phyloP scores from a whole-genome alignment of 2,329 filamentous ascomycete genomes.

The Lachnellula cervina region DNA sequence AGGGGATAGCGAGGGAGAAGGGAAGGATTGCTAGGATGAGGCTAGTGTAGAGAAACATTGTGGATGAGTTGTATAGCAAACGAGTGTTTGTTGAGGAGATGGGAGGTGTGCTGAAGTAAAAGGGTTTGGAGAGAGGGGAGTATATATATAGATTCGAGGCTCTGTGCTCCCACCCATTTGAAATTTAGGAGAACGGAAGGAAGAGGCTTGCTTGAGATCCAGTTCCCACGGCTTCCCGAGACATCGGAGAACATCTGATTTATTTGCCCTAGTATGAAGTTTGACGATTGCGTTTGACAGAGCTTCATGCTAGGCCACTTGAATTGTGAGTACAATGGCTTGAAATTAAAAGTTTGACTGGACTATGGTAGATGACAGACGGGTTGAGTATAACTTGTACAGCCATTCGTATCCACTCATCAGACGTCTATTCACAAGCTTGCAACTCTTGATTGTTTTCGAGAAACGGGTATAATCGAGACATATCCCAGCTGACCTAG shows the following conservation, averaged over 20 bases:
- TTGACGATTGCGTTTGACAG: background rate
- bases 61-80: background rate
- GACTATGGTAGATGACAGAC: no score
- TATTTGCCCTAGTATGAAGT: background rate
- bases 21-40: background rate
- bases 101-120: background rate
- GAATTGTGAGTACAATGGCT: no score
- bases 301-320: background rate
- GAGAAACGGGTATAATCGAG: background rate
- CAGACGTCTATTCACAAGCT: background rate
- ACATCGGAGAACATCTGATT: background rate
- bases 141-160: background rate
- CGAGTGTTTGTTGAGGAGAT: background rate
- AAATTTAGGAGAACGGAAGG: no score
- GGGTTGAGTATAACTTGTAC: background rate
- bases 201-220: background rate
- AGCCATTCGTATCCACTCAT: background rate
- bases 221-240: background rate
- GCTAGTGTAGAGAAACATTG: background rate
- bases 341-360: no score
- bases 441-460: background rate
- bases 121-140: background rate
- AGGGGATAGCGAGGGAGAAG: background rate
- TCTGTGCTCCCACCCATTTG: no score
- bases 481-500: background rate